Conservation (phyloP, 129 eudicot genomes). For the Artemisia annua region DNA sequence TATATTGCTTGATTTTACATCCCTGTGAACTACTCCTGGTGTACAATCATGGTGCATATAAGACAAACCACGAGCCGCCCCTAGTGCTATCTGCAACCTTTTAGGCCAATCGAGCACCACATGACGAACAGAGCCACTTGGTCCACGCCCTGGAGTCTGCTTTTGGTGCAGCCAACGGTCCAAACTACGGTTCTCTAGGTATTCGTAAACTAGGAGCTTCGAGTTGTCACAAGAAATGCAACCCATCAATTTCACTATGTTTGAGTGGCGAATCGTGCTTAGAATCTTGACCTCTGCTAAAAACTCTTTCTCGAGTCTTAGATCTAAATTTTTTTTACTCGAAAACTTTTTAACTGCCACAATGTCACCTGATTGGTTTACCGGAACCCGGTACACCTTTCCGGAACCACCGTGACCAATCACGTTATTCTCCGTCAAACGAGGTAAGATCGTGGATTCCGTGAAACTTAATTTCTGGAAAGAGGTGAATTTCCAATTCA, state of each 20-base stretch:
- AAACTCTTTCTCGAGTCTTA: conserved; percentile 64
- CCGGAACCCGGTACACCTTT: conserved; percentile 58
- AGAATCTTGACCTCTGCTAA: conserved; percentile 66
- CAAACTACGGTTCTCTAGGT: conserved; percentile 67
- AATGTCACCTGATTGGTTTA: conserved; percentile 42
- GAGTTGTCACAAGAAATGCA: conserved; percentile 64
- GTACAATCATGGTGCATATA: conserved; percentile 87
- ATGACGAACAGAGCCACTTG: conserved; percentile 40
- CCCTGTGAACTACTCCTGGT: conserved; percentile 76
- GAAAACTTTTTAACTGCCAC: conserved; percentile 85
- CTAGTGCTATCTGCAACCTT: conserved; percentile 75
- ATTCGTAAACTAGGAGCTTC: conserved; percentile 76
- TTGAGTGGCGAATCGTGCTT: conserved; percentile 65
- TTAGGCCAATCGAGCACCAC: conserved; percentile 70
- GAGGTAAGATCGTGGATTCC: conserved; percentile 55
- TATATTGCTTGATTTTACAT: conserved; percentile 76
- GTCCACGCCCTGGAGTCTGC: conserved; percentile 26
- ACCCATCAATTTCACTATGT: conserved; percentile 79
- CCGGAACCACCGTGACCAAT: conserved; percentile 97
- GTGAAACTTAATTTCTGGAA: conserved; percentile 74
- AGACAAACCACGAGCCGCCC: conserved; percentile 75
- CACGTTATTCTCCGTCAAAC: conserved; percentile 59
- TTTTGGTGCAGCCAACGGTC: conserved; percentile 74
- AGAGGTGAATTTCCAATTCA: conserved; percentile 70
- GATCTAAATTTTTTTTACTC: conserved; percentile 44